Conservation (phyloP, 108 stramenopile species). For the Cyclotella choctawhatcheeana region DNA sequence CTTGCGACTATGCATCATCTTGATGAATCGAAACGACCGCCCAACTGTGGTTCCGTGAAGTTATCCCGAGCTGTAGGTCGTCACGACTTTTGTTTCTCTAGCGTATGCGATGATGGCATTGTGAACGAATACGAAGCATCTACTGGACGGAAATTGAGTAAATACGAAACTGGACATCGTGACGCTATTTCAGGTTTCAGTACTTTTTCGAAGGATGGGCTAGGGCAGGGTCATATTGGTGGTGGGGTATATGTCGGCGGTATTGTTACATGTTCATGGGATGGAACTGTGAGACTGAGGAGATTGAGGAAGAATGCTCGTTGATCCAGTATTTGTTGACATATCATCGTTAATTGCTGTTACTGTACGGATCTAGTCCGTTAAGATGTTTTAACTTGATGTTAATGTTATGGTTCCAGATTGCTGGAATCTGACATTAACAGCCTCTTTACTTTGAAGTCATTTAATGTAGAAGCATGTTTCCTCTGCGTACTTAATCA, state of each 20-base stretch:
- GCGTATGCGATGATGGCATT: slow-evolving; percentile 70
- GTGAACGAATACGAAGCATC: slow-evolving; percentile 83
- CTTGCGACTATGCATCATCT: slow-evolving; percentile 53
- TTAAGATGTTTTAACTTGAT: too few species aligned
- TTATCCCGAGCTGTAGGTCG: slow-evolving; percentile 45
- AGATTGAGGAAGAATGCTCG: slow-evolving; percentile 33
- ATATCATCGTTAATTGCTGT: not conserved
- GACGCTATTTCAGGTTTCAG: slow-evolving; percentile 70
- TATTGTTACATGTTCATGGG: slow-evolving; percentile 77
- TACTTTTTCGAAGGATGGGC: slow-evolving; percentile 37
- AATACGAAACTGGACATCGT: slow-evolving; percentile 59
- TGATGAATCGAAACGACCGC: slow-evolving; percentile 18
- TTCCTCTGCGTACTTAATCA: too few species aligned
- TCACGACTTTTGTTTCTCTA: slow-evolving; percentile 58
- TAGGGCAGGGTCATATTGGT: slow-evolving; percentile 27
- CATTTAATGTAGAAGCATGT: too few species aligned
- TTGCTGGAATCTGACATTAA: too few species aligned
- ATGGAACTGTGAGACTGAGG: slow-evolving; percentile 83
- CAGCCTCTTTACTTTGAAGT: too few species aligned
- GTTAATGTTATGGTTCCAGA: too few species aligned
- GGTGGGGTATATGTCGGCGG: slow-evolving; percentile 50
- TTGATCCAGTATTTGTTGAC: not conserved
- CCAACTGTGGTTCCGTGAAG: slow-evolving; percentile 44
- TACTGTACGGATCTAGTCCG: too few species aligned
- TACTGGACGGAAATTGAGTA: slow-evolving; percentile 57